A percentile compares a stretch with the other conserved stretches of the same genome.
These are phyloP conservation scores for Agroathelia rolfsii DNA, from an alignment of 1,284 basidiomycete genomes.

Conservation along the genomic window DNA sequence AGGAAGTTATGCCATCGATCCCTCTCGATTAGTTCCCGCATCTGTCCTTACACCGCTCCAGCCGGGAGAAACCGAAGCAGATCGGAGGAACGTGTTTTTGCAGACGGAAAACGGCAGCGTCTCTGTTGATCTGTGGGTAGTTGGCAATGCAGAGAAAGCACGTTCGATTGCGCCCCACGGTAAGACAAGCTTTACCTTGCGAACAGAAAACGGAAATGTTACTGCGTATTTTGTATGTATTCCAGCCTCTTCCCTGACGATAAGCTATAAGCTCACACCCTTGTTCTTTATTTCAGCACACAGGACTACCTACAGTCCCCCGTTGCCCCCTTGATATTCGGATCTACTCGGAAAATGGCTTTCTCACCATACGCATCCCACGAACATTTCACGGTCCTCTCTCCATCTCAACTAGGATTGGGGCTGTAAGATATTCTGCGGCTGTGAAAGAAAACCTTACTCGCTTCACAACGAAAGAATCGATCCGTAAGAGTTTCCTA, in stretches of 20 bases:
- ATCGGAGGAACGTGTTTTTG: slow-evolving; percentile 23
- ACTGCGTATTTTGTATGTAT: slow-evolving; percentile 11
- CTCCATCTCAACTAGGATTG: slow-evolving; percentile 12
- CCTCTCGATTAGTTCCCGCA: slow-evolving; percentile 20
- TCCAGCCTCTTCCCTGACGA: too few relatives aligned
- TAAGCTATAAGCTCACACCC: too few relatives aligned
- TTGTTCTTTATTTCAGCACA: too few relatives aligned
- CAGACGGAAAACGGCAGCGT: slow-evolving; percentile 32
- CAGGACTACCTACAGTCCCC: too few relatives aligned
- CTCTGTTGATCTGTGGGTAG: slow-evolving; percentile 26
- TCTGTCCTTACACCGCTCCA: slow-evolving; percentile 17
- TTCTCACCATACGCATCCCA: slow-evolving; percentile 13
- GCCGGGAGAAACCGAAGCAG: slow-evolving; percentile 9
- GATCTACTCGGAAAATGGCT: slow-evolving; percentile 8
- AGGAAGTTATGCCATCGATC: slow-evolving; percentile 21
- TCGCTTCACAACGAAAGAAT: slow-evolving; percentile 14
- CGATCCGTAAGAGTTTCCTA: slow-evolving; percentile 14
- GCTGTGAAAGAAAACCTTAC: slow-evolving; percentile 9
- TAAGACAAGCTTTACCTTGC: slow-evolving; percentile 10
- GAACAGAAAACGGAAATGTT: slow-evolving; percentile 11
- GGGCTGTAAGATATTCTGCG: slow-evolving; percentile 11
- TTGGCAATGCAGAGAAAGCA: slow-evolving; percentile 10
- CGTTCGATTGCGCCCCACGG: not conserved
- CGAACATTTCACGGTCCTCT: slow-evolving; percentile 17
- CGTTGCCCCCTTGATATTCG: slow-evolving; percentile 12